These are phyloP conservation scores for Larix kaempferi DNA, from an alignment of 75 land plant species.

Conservation along the genomic window DNA sequence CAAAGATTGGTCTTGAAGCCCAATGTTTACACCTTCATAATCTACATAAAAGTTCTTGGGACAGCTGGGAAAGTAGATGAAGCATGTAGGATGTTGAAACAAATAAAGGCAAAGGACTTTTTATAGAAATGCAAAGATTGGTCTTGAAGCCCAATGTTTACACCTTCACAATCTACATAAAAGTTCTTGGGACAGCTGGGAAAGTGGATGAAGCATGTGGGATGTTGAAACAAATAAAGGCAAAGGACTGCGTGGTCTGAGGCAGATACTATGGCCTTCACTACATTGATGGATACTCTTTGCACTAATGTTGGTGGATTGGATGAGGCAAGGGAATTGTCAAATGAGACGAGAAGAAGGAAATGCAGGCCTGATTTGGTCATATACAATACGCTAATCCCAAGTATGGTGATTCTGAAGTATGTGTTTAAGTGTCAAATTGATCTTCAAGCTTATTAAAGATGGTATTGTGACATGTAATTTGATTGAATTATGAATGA, in stretches of 20 bases:
- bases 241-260: too few species aligned
- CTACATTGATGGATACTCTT: constrained; percentile 69
- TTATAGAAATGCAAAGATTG: too few species aligned
- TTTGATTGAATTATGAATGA: not conserved
- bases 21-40: constrained; percentile 71
- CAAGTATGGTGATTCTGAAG: too few species aligned
- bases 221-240: too few species aligned
- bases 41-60: constrained; percentile 65
- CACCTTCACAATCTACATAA: too few species aligned
- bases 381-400: too few species aligned
- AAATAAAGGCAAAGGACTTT: constrained; percentile 54
- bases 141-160: too few species aligned
- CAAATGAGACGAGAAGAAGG: constrained; percentile 41
- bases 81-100: constrained; percentile 20
- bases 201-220: too few species aligned
- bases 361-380: constrained; percentile 39
- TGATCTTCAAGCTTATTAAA: too few species aligned
- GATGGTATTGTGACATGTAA: too few species aligned
- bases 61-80: constrained; percentile 39
- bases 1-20: constrained; percentile 59
- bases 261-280: constrained; percentile 79
- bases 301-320: constrained; percentile 45
- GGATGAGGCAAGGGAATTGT: constrained; percentile 44
- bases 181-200: too few species aligned
- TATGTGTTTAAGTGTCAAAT: too few species aligned